A percentile compares a stretch with the other conserved stretches of the same genome.
phyloP scores from a whole-genome alignment of 192 early-diverging fungal species.

The Coemansia sp. region DNA sequence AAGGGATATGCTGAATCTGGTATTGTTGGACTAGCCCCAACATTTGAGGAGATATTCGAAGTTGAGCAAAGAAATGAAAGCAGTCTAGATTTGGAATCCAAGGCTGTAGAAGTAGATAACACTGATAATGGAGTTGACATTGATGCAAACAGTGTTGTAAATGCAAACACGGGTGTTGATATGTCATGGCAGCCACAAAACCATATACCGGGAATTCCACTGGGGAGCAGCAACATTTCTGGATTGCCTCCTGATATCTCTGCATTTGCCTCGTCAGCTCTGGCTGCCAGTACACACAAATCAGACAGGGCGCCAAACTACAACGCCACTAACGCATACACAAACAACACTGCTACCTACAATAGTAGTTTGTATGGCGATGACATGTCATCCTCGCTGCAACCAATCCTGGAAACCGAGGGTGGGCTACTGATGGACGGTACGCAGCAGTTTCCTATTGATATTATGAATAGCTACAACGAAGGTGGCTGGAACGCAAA shows the following conservation, averaged over 20 bases:
- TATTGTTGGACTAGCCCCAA: slow-evolving; percentile 6
- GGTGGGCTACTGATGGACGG: not conserved
- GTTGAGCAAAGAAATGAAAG: not conserved
- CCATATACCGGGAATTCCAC: slow-evolving; percentile 1
- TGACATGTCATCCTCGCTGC: not conserved
- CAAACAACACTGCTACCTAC: not conserved
- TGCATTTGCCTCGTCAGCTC: not conserved
- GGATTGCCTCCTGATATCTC: not conserved
- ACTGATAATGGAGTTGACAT: too few relatives aligned
- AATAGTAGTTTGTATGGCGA: not conserved
- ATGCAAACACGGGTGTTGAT: too few relatives aligned
- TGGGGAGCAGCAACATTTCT: not conserved
- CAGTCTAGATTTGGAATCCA: not conserved
- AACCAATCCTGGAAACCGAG: not conserved
- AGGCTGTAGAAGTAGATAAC: too few relatives aligned
- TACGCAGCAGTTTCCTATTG: not conserved
- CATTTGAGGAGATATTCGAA: slow-evolving; percentile 4
- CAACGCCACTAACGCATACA: not conserved
- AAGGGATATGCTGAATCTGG: slow-evolving; percentile 14
- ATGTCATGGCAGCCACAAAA: not conserved
- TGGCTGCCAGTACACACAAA: not conserved
- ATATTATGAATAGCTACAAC: slow-evolving; percentile 10
- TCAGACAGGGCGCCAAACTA: not conserved
- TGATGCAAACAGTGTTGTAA: too few relatives aligned
- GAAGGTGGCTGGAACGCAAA: slow-evolving; percentile 3